Conservation (phyloP, 805 yeast species). For the Clavispora fructus region DNA sequence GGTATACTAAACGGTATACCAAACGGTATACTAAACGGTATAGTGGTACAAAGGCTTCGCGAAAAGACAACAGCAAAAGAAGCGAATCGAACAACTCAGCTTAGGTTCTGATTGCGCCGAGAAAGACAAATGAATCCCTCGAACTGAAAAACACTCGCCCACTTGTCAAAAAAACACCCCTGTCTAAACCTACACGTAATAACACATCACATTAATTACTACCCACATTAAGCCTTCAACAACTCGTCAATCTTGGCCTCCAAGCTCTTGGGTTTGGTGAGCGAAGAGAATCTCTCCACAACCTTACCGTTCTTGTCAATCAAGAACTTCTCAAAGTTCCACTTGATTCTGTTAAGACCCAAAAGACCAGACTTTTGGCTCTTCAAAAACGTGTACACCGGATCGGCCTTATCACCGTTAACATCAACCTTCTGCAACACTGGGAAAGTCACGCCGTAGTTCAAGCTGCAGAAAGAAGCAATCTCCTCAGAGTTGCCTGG, state of each 20-base stretch:
- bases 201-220: background rate
- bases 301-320: conserved; percentile 38
- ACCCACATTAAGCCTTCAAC: conserved; percentile 8
- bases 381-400: conserved; percentile 77
- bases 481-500: conserved; percentile 52
- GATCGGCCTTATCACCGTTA: conserved; percentile 77
- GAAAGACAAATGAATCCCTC: no score
- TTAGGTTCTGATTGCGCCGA: no score
- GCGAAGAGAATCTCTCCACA: conserved; percentile 57
- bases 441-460: conserved; percentile 91
- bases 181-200: background rate
- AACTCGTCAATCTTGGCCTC: conserved; percentile 14
- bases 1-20: no score
- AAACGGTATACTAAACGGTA: no score
- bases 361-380: conserved; percentile 44
- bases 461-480: conserved; percentile 63
- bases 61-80: no score
- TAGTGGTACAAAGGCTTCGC: no score
- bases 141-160: no score
- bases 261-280: conserved; percentile 41
- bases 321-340: conserved; percentile 44
- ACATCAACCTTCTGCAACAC: conserved; percentile 82
- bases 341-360: conserved; percentile 38
- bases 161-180: no score
- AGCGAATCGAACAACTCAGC: no score